These are phyloP conservation scores for Emmonsiellopsis sp. DNA, from an alignment of 2,329 filamentous ascomycete species.

Conservation along the genomic window DNA sequence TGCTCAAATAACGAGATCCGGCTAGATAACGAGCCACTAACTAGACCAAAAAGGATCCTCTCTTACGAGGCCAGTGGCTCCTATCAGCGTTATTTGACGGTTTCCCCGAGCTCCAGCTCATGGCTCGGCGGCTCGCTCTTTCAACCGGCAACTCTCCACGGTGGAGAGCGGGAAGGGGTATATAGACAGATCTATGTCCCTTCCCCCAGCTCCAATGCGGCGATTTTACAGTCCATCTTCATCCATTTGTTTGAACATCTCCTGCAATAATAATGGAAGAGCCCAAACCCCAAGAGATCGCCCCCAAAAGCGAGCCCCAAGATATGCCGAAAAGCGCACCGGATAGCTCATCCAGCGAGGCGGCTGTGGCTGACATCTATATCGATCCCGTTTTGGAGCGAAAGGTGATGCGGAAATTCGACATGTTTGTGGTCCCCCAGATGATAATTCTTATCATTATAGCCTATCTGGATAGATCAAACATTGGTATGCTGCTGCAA, in stretches of 20 bases:
- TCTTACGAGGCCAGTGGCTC: too few relatives aligned
- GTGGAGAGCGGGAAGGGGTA: too few relatives aligned
- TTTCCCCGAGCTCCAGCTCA: too few relatives aligned
- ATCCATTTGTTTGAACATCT: background rate
- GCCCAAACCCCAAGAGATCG: background rate
- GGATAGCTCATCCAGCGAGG: background rate
- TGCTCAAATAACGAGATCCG: too few relatives aligned
- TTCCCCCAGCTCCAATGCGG: too few relatives aligned
- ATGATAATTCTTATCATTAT: conserved; percentile 19
- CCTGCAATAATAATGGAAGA: background rate
- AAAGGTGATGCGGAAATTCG: conserved; percentile 12
- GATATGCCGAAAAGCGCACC: background rate
- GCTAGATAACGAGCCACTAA: too few relatives aligned
- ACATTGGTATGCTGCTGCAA: conserved; percentile 44
- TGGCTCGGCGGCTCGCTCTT: too few relatives aligned
- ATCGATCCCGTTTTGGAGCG: conserved; percentile 12
- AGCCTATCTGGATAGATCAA: conserved; percentile 55
- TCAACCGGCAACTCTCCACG: too few relatives aligned
- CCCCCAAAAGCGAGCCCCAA: background rate
- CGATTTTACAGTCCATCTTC: background rate
- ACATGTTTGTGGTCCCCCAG: conserved; percentile 11
- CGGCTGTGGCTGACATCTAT: conserved; percentile 4
- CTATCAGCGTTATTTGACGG: too few relatives aligned
- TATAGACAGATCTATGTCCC: too few relatives aligned
- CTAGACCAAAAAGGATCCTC: too few relatives aligned